Evolutionary conservation across 1,284 basidiomycete genomes (phyloP), one percentile per base, ranked within the genome.

Genomic region (Ceratobasidium sp.): DNA sequence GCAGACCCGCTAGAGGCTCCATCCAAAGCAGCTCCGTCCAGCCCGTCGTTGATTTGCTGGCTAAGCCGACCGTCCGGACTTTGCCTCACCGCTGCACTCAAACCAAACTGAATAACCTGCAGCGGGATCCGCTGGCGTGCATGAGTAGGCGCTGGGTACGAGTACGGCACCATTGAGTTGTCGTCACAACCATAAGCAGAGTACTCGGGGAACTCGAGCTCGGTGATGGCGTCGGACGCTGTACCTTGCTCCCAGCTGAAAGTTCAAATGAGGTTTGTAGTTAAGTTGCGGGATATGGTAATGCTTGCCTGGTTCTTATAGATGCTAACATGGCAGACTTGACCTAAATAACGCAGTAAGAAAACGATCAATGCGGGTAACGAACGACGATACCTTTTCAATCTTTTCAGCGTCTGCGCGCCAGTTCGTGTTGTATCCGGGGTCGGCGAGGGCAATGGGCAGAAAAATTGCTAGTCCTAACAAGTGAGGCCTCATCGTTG

Each of bases 211-310:
- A 79, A 74, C 62, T 80, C 77, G 30, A 74, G 73, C 69, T 80
- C 79, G 13, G 78, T 73, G 16, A 80, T 71, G n/a, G 76, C 79
- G 3, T 75, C 76, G 1, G 76, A 76, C 11, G 80, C 80, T 18
- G 79, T 80, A 21, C 80, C 80, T 73, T 80, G 80, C 75, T 80
- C 80, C 79, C 80, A 80, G 55, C 79, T 80, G 55, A 14, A 43
- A 16, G 18, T 28, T 30, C 35, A 28, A 43, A 46, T 43, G 1
- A 30, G 18, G 18, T 21, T 8, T 21, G n/a, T 32, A 30, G 14
- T 28, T 66, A 16, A 2, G 35, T 13, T 26, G 32, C 23, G 11
- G 57, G 18, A 50, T n/a, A 35, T 14, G 38, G 44, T 23, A 23
- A 21, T 44, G 73, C 63, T 6, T 26, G 77, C 76, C 77, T 78